Conservation (phyloP, 768 basidiomycete genomes). For the Auricularia cornea region DNA sequence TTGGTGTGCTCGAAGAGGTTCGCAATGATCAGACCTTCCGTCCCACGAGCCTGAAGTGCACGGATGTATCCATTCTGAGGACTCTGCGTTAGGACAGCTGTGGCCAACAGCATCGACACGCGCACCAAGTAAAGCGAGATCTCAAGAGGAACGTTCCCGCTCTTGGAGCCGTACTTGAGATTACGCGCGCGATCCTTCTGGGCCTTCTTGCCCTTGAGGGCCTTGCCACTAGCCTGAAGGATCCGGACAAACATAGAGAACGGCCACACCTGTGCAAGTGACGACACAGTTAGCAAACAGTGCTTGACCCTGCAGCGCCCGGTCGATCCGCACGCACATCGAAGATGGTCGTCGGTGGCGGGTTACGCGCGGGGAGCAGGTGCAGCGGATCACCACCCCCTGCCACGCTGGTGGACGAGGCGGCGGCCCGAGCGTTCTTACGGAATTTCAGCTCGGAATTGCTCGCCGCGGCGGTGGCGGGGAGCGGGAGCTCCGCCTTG, state of each 20-base stretch:
- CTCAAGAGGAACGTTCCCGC: conserved; percentile 3
- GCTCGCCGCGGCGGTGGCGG: neutral
- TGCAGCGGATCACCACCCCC: neutral
- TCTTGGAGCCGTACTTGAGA: neutral
- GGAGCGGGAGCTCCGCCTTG: neutral
- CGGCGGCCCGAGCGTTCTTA: neutral
- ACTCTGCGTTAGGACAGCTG: neutral
- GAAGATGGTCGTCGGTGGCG: conserved; percentile 4
- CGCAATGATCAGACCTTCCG: conserved; percentile 2
- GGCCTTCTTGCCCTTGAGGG: conserved; percentile 2
- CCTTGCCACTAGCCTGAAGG: conserved; percentile 3
- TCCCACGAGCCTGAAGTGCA: conserved; percentile 39
- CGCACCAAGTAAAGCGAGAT: conserved; percentile 5
- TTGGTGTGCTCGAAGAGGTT: neutral
- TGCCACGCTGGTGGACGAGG: neutral
- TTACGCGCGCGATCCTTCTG: conserved; percentile 1
- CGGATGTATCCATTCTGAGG: conserved; percentile 58
- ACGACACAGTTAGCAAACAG: too few relatives aligned
- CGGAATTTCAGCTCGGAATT: neutral
- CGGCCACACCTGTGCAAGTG: neutral
- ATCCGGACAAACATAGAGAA: conserved; percentile 3
- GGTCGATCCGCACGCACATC: neutral
- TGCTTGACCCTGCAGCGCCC: too few relatives aligned
- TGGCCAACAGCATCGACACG: neutral
- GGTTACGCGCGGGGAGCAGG: conserved; percentile 1